These are phyloP conservation scores for Pyrus betulifolia DNA, from an alignment of 306 rosid species.

Conservation along the genomic window DNA sequence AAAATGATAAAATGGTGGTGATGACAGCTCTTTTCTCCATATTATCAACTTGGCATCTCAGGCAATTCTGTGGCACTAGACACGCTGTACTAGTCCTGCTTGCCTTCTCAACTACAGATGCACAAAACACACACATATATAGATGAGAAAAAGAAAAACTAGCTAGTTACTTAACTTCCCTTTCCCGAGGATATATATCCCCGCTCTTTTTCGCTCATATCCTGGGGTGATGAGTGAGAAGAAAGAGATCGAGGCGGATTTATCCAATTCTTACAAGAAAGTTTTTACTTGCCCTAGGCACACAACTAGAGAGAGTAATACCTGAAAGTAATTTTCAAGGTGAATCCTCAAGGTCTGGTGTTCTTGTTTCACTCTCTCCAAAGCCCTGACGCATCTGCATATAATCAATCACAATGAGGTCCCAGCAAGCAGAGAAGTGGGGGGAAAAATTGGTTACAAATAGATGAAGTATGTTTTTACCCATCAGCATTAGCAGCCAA, in stretches of 20 bases:
- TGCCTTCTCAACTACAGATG: conserved; percentile 32
- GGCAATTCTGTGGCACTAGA: background rate
- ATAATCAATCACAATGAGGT: background rate
- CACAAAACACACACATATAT: background rate
- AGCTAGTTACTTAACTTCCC: background rate
- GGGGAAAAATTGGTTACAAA: background rate
- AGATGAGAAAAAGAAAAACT: background rate
- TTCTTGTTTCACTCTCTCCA: conserved; percentile 56
- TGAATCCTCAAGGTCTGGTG: conserved; percentile 45
- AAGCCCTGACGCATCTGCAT: conserved; percentile 59
- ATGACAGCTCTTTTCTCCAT: background rate
- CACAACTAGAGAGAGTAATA: background rate
- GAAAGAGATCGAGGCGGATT: too few species aligned
- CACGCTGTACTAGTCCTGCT: conserved; percentile 24
- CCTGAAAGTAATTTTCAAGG: conserved; percentile 70
- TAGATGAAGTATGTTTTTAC: conserved; percentile 18
- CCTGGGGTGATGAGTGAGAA: background rate
- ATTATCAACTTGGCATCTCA: conserved; percentile 3
- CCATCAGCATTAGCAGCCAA: conserved; percentile 56
- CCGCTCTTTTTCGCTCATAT: background rate
- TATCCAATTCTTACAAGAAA: background rate
- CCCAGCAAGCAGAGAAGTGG: background rate
- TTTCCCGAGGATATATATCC: background rate
- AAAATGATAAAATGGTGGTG: background rate
- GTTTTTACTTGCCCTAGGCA: background rate